A percentile compares a stretch with the other conserved stretches of the same genome.
Evolutionary conservation across 768 basidiomycete genomes (phyloP).

Genomic region (Coprinopsis marcescibilis): DNA sequence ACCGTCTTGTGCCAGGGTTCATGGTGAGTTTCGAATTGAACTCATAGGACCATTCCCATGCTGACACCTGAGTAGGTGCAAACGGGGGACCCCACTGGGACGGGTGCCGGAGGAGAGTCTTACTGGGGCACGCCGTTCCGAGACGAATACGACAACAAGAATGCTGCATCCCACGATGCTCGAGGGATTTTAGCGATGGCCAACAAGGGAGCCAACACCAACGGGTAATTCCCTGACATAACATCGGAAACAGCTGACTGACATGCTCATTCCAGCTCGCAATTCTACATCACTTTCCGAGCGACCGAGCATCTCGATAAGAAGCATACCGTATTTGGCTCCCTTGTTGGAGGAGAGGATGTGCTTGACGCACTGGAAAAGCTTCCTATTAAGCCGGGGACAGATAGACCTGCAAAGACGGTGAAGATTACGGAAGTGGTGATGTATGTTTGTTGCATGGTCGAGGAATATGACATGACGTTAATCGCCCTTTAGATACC

Average conservation of each 20-base stretch:
- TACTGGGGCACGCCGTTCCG: conserved; percentile 96
- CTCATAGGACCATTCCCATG: conserved; percentile 5
- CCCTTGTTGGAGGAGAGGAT: conserved; percentile 93
- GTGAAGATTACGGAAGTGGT: conserved; percentile 82
- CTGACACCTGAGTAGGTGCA: conserved; percentile 61
- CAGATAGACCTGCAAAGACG: conserved; percentile 81
- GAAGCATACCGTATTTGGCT: conserved; percentile 96
- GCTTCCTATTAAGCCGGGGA: conserved; percentile 73
- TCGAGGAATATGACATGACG: background rate
- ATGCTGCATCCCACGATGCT: conserved; percentile 81
- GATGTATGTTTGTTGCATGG: conserved; percentile 50
- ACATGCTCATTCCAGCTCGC: conserved; percentile 52
- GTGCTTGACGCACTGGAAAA: conserved; percentile 81
- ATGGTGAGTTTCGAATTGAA: conserved; percentile 59
- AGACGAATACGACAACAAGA: conserved; percentile 87
- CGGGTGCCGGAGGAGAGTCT: conserved; percentile 87
- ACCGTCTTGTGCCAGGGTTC: conserved; percentile 89
- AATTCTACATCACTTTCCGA: conserved; percentile 91
- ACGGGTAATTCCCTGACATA: conserved; percentile 46
- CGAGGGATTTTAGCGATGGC: conserved; percentile 92
- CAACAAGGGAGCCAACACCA: conserved; percentile 87
- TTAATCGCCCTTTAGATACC: conserved; percentile 48
- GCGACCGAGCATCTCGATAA: conserved; percentile 81
- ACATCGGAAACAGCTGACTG: background rate
- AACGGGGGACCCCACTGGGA: conserved; percentile 96